Conservation (phyloP, 306 rosid species). For the Cercis canadensis region DNA sequence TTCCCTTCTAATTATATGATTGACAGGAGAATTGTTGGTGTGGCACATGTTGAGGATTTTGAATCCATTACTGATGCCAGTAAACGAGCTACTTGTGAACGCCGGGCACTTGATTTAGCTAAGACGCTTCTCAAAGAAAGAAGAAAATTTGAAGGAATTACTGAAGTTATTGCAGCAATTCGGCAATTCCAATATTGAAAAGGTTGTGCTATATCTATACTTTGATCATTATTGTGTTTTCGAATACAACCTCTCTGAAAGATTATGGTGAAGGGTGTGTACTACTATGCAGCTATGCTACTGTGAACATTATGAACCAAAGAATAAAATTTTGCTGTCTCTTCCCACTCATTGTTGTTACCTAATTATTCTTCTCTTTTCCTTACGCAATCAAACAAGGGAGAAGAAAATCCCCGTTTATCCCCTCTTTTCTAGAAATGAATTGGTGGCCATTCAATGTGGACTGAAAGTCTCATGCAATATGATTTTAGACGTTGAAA, state of each 20-base stretch:
- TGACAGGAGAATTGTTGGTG: slow-evolving; percentile 88
- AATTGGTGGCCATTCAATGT: no score
- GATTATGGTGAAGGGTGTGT: slow-evolving; percentile 16
- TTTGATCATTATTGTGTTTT: slow-evolving; percentile 18
- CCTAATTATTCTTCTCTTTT: not conserved
- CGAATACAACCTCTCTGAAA: not conserved
- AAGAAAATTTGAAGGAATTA: slow-evolving; percentile 56
- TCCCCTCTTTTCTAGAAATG: no score
- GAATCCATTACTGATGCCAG: slow-evolving; percentile 72
- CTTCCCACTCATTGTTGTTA: not conserved
- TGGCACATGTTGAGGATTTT: slow-evolving; percentile 88
- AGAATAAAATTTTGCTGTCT: not conserved
- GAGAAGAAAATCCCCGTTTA: no score
- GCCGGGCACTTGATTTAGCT: slow-evolving; percentile 67
- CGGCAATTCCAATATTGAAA: slow-evolving; percentile 41
- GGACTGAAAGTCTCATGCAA: no score
- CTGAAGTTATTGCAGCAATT: slow-evolving; percentile 68
- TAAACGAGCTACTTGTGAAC: slow-evolving; percentile 76
- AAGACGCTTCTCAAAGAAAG: slow-evolving; percentile 83
- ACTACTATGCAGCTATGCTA: not conserved
- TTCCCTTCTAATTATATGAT: slow-evolving; percentile 9
- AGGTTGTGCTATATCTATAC: slow-evolving; percentile 9
- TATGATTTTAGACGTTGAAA: no score
- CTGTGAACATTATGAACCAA: not conserved
- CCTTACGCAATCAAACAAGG: no score